Percentiles rank a stretch among this genome's conserved stretches.
These are phyloP conservation scores for Solanum aculeatissimum DNA, from an alignment of 305 asterid species.

Conservation along the genomic window DNA sequence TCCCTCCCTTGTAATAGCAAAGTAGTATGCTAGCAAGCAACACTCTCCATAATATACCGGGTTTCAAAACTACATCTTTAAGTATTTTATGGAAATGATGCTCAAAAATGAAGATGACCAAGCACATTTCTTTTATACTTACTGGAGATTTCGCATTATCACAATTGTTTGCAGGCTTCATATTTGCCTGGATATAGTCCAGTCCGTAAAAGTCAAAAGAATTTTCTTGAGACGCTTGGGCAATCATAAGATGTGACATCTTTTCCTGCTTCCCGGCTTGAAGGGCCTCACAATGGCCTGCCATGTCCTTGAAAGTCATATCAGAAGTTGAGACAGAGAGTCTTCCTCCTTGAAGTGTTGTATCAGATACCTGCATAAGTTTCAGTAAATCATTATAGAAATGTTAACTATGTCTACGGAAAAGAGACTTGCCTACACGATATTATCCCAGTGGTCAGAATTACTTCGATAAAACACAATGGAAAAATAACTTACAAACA, in stretches of 20 bases:
- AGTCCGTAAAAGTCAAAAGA: constrained; percentile 14
- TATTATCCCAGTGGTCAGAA: neutral
- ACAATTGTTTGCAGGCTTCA: constrained; percentile 10
- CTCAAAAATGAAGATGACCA: neutral
- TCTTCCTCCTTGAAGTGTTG: constrained; percentile 49
- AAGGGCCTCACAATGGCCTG: constrained; percentile 69
- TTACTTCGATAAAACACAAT: neutral
- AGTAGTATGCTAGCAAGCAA: neutral
- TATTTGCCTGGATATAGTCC: constrained; percentile 13
- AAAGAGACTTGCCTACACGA: neutral
- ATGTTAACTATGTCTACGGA: neutral
- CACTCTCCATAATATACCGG: neutral
- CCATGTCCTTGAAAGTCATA: constrained; percentile 70
- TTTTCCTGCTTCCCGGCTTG: constrained; percentile 60
- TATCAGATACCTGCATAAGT: constrained; percentile 46
- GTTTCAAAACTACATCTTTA: neutral
- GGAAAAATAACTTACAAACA: neutral
- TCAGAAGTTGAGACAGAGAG: constrained; percentile 28
- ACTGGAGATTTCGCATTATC: constrained; percentile 24
- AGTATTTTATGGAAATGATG: neutral
- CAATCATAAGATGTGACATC: constrained; percentile 50
- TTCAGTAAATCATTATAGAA: constrained; percentile 6
- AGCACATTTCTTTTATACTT: constrained; percentile 12
- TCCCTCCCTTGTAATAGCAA: neutral
- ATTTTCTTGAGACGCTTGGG: constrained; percentile 20